Conservation (phyloP, 306 rosid species). For the Quercus dentata region DNA sequence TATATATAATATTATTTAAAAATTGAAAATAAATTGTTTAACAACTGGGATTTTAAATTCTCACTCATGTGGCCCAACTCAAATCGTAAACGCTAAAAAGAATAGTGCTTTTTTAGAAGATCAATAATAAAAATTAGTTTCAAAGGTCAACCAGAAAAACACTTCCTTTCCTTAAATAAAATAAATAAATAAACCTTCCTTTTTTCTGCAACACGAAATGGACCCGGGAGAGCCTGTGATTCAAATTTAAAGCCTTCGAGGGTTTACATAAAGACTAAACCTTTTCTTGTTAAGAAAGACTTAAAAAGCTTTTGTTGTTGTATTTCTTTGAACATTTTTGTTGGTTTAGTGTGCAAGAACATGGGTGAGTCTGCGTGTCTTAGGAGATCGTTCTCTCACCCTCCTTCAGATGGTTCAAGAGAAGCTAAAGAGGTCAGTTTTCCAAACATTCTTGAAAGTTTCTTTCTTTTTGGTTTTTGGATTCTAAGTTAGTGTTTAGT, state of each 20-base stretch:
- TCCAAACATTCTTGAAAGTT: background rate
- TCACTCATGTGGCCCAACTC: slow-evolving; percentile 23
- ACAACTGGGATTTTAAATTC: background rate
- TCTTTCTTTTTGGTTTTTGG: background rate
- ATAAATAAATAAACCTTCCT: background rate
- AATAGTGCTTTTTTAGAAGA: background rate
- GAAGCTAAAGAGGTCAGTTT: slow-evolving; percentile 48
- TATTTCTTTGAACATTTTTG: background rate
- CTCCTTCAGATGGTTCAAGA: slow-evolving; percentile 46
- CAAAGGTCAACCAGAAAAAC: background rate
- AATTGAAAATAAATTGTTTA: too few relatives aligned
- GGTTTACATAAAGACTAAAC: background rate
- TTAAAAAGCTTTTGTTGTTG: background rate
- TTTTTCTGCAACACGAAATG: slow-evolving; percentile 1
- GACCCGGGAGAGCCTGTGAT: slow-evolving; percentile 24
- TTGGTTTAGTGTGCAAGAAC: background rate
- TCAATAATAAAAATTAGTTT: background rate
- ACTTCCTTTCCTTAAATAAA: background rate
- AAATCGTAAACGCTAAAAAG: background rate
- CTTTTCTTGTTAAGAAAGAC: background rate
- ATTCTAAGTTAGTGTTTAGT: slow-evolving; percentile 1
- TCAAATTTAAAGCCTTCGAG: slow-evolving; percentile 17
- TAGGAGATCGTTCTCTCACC: slow-evolving; percentile 56
- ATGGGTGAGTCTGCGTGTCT: slow-evolving; percentile 70
- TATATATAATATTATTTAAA: too few relatives aligned